Base-by-base conservation (phyloP, 2,329 filamentous ascomycete species). In the Sarocladium kiliense region DNA sequence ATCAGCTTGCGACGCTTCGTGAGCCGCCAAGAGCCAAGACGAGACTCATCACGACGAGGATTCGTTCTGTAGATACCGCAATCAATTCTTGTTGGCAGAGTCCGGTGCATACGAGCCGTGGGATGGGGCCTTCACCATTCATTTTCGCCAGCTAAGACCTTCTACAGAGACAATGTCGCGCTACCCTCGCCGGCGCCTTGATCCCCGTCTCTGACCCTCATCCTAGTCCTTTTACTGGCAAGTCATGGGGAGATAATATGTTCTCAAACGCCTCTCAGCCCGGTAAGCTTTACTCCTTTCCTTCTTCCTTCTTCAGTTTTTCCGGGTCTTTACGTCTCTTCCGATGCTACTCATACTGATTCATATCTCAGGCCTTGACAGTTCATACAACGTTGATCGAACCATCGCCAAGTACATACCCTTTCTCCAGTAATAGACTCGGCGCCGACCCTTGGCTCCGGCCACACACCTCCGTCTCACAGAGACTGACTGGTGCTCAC, bases 21-120 rank as follows among this genome's bases (percentile, higher is more conserved):
- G 27, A 36, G 47, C 19, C 26, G 47, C 47, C 47, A 51, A 51
- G 47, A 21, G 47, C 47, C 27, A 51, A 36, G 47, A 19, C 12
- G 12, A 11, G 26, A 11, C 18, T 36, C 47, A 51, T 12, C 47
- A 27, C 23, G n/a, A 44, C 39, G 39, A 18, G 12, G 16, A 21
- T n/a, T 21, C n/a, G n/a, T 11, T 49, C 19, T n/a, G n/a, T n/a
- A n/a, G n/a, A n/a, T n/a, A n/a, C n/a, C n/a, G n/a, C n/a, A n/a
- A n/a, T n/a, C n/a, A n/a, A 32, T 32, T 7, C 26, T 25, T 16
- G 7, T 44, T 44, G 16, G 12, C 5, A n/a, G 16, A 10, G 36
- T n/a, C 9, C 5, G 36, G 16, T 34, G 30, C 30, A 9, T 34
- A 34, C 9, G 9, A 14, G 21, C 18, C 7, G 41, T 44, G 10